Conservation (phyloP, 2,329 filamentous ascomycete species). For the Arthrobotrys musiformis region DNA sequence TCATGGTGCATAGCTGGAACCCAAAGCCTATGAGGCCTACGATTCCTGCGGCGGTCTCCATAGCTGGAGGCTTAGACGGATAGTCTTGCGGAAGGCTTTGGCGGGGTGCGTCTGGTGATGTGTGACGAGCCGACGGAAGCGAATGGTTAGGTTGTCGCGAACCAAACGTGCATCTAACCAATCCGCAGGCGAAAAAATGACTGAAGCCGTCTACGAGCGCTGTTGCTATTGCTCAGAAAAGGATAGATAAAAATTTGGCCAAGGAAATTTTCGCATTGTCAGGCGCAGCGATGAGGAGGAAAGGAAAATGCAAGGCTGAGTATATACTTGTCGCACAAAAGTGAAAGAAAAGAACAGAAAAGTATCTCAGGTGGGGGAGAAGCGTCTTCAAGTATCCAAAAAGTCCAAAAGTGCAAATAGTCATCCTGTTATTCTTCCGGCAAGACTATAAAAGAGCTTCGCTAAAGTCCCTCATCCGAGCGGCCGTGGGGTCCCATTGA, state of each 20-base stretch:
- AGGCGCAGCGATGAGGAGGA: slow-evolving; percentile 21
- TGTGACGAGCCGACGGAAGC: background rate
- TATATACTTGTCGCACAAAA: slow-evolving; percentile 12
- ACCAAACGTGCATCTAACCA: slow-evolving; percentile 25
- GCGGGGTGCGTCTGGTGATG: background rate
- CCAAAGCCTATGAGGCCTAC: slow-evolving; percentile 54
- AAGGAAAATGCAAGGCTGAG: slow-evolving; percentile 15
- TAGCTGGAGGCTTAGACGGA: background rate
- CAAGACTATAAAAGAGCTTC: background rate
- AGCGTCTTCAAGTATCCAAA: slow-evolving; percentile 27
- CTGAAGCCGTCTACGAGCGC: background rate
- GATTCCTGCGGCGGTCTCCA: slow-evolving; percentile 46
- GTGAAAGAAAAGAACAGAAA: background rate
- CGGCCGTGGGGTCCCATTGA: background rate
- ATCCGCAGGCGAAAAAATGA: background rate
- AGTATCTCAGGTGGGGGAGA: background rate
- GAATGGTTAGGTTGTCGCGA: slow-evolving; percentile 2
- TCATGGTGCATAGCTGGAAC: slow-evolving; percentile 45
- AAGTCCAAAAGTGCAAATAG: slow-evolving; percentile 40
- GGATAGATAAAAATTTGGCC: background rate
- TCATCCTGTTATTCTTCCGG: background rate
- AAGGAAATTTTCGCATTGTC: slow-evolving; percentile 26
- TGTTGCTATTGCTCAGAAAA: background rate
- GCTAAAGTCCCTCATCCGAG: slow-evolving; percentile 43
- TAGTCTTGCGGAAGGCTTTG: background rate